Conservation (phyloP, 2,329 filamentous ascomycete genomes). For the Sclerotinia nivalis region DNA sequence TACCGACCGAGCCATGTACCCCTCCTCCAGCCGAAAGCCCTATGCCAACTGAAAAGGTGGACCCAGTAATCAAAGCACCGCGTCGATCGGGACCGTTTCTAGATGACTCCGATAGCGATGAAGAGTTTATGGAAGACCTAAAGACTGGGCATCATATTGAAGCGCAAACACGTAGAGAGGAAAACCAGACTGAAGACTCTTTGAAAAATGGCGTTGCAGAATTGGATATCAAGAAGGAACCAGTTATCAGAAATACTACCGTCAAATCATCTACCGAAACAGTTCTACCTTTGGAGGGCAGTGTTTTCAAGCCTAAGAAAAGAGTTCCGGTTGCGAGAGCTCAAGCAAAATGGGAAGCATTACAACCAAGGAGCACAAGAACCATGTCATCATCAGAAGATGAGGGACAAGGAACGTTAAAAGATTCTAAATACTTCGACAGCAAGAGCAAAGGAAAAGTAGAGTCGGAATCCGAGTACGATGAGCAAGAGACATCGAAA, state of each 20-base stretch:
- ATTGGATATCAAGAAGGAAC: conserved; percentile 5
- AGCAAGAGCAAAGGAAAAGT: conserved; percentile 28
- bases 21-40: background rate
- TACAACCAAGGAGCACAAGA: conserved; percentile 32
- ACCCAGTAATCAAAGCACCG: conserved; percentile 28
- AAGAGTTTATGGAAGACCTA: conserved; percentile 37
- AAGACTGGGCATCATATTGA: background rate
- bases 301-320: conserved; percentile 25
- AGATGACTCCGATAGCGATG: conserved; percentile 65
- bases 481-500: conserved; percentile 13
- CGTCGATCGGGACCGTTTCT: conserved; percentile 62
- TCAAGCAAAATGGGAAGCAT: conserved; percentile 38
- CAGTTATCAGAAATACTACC: conserved; percentile 30
- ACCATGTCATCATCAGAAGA: background rate
- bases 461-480: conserved; percentile 15
- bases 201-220: conserved; percentile 27
- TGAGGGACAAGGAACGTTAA: background rate
- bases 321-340: conserved; percentile 33
- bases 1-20: conserved; percentile 12
- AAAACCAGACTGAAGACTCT: conserved; percentile 20
- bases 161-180: background rate
- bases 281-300: conserved; percentile 8
- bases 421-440: conserved; percentile 22
- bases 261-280: conserved; percentile 25
- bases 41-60: background rate